Conservation (phyloP, 1,284 basidiomycete genomes). For the Naganishia liquefaciens region DNA sequence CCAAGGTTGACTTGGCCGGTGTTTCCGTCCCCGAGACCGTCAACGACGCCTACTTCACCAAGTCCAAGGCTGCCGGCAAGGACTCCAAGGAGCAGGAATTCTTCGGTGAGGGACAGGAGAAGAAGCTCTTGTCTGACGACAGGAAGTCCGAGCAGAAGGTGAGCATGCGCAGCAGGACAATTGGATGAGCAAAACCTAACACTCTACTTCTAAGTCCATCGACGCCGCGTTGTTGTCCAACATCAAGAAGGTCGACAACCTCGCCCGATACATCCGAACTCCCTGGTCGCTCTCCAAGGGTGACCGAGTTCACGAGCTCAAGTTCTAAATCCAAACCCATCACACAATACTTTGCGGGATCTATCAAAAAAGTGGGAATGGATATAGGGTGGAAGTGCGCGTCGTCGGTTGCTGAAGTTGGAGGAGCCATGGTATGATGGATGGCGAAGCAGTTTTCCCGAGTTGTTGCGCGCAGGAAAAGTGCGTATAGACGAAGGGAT, state of each 20-base stretch:
- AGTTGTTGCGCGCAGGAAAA: background rate
- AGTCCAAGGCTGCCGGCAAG: constrained; percentile 68
- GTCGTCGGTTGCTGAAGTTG: background rate
- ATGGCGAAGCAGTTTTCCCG: background rate
- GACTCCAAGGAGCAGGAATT: constrained; percentile 90
- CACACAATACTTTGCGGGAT: background rate
- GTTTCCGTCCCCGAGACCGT: constrained; percentile 78
- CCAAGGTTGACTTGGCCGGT: constrained; percentile 81
- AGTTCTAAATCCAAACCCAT: constrained; percentile 46
- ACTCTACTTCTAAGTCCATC: constrained; percentile 55
- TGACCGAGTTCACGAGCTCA: constrained; percentile 57
- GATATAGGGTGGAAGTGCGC: constrained; percentile 5
- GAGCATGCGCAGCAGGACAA: constrained; percentile 30
- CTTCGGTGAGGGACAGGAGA: constrained; percentile 94
- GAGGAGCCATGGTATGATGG: background rate
- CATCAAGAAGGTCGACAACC: constrained; percentile 89
- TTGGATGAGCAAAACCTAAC: too few relatives aligned
- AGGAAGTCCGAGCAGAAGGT: constrained; percentile 92
- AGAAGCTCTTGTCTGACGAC: constrained; percentile 84
- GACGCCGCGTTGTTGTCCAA: constrained; percentile 82
- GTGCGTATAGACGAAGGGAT: background rate
- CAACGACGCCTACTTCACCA: constrained; percentile 94
- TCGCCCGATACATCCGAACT: constrained; percentile 91
- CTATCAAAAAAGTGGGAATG: constrained; percentile 9
- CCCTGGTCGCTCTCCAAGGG: constrained; percentile 95